A percentile compares a stretch with the other conserved stretches of the same genome.
Conservation (phyloP, 2,329 filamentous ascomycete species). For the Claviceps arundinis region DNA sequence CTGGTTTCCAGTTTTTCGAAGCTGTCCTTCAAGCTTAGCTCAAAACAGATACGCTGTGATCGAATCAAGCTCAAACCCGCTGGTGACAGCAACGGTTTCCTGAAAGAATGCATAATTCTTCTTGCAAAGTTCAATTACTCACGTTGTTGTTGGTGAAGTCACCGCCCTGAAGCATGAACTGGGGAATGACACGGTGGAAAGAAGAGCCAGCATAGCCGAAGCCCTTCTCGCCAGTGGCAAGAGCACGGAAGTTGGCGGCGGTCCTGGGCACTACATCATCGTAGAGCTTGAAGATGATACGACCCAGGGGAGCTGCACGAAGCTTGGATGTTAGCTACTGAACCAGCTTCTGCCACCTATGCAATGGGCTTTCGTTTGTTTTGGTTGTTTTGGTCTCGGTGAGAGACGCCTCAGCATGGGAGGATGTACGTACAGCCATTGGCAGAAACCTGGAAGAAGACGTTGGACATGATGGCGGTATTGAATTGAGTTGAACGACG, state of each 20-base stretch:
- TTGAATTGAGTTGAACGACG: background rate
- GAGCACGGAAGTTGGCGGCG: slow-evolving; percentile 67
- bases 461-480: slow-evolving; percentile 3
- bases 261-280: slow-evolving; percentile 82
- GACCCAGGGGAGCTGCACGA: slow-evolving; percentile 31
- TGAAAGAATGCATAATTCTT: too few relatives aligned
- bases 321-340: background rate
- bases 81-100: too few relatives aligned
- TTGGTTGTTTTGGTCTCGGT: background rate
- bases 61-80: too few relatives aligned
- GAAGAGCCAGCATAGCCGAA: slow-evolving; percentile 70
- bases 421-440: slow-evolving; percentile 6
- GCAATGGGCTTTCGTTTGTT: background rate
- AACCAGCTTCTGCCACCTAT: background rate
- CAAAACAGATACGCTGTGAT: too few relatives aligned
- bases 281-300: slow-evolving; percentile 83
- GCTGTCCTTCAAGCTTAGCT: too few relatives aligned
- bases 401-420: too few relatives aligned
- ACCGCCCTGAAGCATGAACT: slow-evolving; percentile 94
- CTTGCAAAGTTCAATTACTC: slow-evolving; percentile 10
- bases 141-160: slow-evolving; percentile 91
- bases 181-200: slow-evolving; percentile 87
- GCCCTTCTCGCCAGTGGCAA: slow-evolving; percentile 70
- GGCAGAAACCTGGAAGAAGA: slow-evolving; percentile 9
- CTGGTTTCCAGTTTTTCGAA: too few relatives aligned